Evolutionary conservation across 2,329 filamentous ascomycete genomes (phyloP).

Genomic region (Alternaria hordeiaustralica): DNA sequence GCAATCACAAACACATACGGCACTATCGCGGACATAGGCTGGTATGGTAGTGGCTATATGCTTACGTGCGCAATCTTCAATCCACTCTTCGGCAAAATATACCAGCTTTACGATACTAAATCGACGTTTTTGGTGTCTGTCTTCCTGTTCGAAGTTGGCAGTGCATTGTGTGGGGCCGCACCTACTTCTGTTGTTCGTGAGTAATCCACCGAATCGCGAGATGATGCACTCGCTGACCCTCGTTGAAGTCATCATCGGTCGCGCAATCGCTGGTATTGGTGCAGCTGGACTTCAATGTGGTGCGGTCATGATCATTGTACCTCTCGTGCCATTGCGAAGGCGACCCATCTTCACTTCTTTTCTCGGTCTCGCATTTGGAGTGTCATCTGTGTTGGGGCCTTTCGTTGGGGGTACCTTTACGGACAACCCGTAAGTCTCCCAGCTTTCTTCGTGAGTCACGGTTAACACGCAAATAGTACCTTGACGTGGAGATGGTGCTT

Average conservation of each 20-base stretch:
- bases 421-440: conserved; percentile 35
- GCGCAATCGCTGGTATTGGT: conserved; percentile 57
- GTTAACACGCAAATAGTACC: neutral
- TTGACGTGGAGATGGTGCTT: conserved; percentile 61
- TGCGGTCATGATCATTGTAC: conserved; percentile 52
- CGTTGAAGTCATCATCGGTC: conserved; percentile 52
- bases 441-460: neutral
- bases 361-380: conserved; percentile 54
- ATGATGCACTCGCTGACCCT: neutral
- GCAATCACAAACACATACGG: conserved; percentile 36
- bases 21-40: conserved; percentile 36
- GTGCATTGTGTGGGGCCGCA: conserved; percentile 48
- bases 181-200: conserved; percentile 48
- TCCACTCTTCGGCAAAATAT: conserved; percentile 56
- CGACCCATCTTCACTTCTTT: conserved; percentile 55
- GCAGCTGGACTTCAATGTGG: conserved; percentile 50
- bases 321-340: conserved; percentile 51
- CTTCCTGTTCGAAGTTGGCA: conserved; percentile 53
- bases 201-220: neutral
- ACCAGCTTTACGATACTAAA: conserved; percentile 54
- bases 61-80: conserved; percentile 55
- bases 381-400: conserved; percentile 45
- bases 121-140: conserved; percentile 46
- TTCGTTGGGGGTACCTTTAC: conserved; percentile 46
- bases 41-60: conserved; percentile 50